Base-by-base conservation (phyloP, 352 stramenopile genomes). In the Poterioochromonas sp. region DNA sequence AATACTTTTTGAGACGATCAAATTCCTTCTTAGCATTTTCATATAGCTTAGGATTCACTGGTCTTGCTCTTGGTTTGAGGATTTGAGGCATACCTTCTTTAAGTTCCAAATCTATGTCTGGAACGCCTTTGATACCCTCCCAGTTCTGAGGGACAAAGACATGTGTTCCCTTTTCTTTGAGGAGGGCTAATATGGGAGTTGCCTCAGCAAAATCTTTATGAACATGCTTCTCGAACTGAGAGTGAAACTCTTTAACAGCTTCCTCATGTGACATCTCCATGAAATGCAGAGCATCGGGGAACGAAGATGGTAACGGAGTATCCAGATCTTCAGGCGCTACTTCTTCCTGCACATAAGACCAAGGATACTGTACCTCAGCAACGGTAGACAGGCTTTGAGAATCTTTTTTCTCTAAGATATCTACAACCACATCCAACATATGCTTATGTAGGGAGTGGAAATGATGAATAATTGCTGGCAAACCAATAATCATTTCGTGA, bases 401-500 rank as follows among this genome's bases (percentile, higher is more conserved):
- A n/a, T n/a, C 5, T 15, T 5, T 58, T 26, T 8, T 68, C 5
- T 26, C 26, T 29, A 26, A 68, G 5, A 26, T 26, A 68, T 68
- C 5, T 68, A 68, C 58, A 29, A 26, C 58, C 5, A 26, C 5
- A 26, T 68, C 58, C 26, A 68, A 26, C 58, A 68, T 68, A 29
- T 5, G 26, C 26, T 68, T 26, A 68, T 29, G 26, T 5, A 68
- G 58, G 5, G 5, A 29, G 26, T 29, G 58, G 58, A 68, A 68
- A 26, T 5, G 26, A 29, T 5, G 26, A 68, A 68, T 26, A 40
- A 68, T 68, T 29, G 5, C 58, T 29, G 58, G 58, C 58, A 68
- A 68, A 26, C 58, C 58, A 68, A 68, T 68, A 68, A 68, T 68
- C 5, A 68, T 68, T 5, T 68, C 58, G 58, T 68, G 5, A 26